A percentile compares a stretch with the other conserved stretches of the same genome.
Evolutionary conservation across 2,329 filamentous ascomycete genomes (phyloP).

Genomic region (Didymosphaeria variabile): DNA sequence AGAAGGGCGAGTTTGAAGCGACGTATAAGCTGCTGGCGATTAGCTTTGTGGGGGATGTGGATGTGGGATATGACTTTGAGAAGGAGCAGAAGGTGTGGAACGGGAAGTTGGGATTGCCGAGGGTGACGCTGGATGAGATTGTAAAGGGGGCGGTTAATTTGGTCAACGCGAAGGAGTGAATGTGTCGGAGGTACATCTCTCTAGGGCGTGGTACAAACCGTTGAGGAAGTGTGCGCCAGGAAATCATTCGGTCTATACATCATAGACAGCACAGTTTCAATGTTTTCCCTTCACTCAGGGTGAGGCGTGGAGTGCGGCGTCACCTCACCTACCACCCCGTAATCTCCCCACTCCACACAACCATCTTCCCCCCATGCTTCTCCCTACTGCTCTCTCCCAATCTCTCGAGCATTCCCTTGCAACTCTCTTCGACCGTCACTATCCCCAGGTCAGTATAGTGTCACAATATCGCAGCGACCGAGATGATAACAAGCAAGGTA

Average conservation of each 20-base stretch:
- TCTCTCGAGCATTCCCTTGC: constrained; percentile 17
- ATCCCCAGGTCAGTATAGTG: too few relatives aligned
- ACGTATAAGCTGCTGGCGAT: constrained; percentile 28
- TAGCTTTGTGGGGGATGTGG: constrained; percentile 32
- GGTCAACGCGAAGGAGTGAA: too few relatives aligned
- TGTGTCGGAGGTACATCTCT: too few relatives aligned
- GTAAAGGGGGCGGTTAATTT: constrained; percentile 12
- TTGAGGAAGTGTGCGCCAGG: too few relatives aligned
- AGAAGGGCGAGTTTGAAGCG: constrained; percentile 28
- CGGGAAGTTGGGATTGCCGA: constrained; percentile 28
- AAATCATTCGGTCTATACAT: too few relatives aligned
- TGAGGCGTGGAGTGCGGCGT: too few relatives aligned
- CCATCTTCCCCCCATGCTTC: constrained; percentile 5
- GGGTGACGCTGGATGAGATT: constrained; percentile 30
- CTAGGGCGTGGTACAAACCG: too few relatives aligned
- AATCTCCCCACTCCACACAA: not conserved
- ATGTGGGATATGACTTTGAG: constrained; percentile 30
- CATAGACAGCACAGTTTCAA: too few relatives aligned
- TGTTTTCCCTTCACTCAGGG: too few relatives aligned
- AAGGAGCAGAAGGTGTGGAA: constrained; percentile 36
- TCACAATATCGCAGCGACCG: too few relatives aligned
- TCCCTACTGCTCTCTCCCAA: not conserved
- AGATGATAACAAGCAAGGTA: too few relatives aligned
- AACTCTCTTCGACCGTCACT: constrained; percentile 13
- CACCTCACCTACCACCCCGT: constrained; percentile 1